Evolutionary conservation across 1,139 yeast species (phyloP).

Genomic region (Geotrichum aggregatum): DNA sequence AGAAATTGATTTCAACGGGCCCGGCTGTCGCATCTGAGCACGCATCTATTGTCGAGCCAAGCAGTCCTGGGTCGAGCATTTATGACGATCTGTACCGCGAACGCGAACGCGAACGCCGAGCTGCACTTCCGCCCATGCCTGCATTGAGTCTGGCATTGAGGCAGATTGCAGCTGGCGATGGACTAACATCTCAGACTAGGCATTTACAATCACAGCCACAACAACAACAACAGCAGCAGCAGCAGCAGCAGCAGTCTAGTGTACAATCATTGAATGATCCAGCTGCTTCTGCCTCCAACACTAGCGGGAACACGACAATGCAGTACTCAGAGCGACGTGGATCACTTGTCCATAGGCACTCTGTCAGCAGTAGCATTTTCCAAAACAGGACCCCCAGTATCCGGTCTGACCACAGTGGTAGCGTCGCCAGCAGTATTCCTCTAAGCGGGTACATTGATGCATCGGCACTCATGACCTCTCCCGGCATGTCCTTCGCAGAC

Average conservation of each 20-base stretch:
- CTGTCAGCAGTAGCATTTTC: slow-evolving; percentile 8
- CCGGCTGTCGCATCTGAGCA: slow-evolving; percentile 16
- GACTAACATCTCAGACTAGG: background rate
- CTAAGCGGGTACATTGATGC: background rate
- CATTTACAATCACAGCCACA: no score
- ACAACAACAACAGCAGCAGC: no score
- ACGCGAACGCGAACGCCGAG: background rate
- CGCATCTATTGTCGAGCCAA: slow-evolving; percentile 17
- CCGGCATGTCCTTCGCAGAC: slow-evolving; percentile 13
- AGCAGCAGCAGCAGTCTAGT: background rate
- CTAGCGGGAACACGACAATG: background rate
- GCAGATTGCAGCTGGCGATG: background rate
- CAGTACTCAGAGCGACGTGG: slow-evolving; percentile 11
- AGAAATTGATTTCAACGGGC: slow-evolving; percentile 4
- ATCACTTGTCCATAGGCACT: slow-evolving; percentile 10
- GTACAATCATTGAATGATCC: no score
- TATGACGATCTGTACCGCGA: slow-evolving; percentile 5
- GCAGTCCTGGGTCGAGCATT: slow-evolving; percentile 1
- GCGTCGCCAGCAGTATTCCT: background rate
- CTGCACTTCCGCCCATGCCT: background rate
- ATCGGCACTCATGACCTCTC: no score
- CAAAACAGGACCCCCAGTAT: slow-evolving; percentile 10
- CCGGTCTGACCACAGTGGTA: slow-evolving; percentile 6
- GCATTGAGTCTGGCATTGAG: background rate
- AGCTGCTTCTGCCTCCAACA: background rate